Evolutionary conservation across 306 rosid species (phyloP).

Genomic region (Macrotyloma uniflorum): DNA sequence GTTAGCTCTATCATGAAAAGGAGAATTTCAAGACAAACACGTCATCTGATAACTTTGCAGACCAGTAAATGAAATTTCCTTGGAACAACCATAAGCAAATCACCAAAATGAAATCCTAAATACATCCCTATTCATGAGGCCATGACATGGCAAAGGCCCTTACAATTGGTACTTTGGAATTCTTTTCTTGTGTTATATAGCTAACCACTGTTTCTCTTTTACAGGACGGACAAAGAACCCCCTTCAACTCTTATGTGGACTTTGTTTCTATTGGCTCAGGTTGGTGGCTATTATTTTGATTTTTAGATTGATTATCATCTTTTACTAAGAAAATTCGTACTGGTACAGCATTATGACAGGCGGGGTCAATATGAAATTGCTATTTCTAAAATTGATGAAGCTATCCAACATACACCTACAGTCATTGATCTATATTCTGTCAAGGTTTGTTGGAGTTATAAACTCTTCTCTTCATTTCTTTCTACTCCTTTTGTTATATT

Average conservation of each 20-base stretch:
- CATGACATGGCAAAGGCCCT: constrained; percentile 11
- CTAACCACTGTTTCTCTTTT: constrained; percentile 26
- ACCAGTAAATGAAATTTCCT: constrained; percentile 2
- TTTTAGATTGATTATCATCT: background rate
- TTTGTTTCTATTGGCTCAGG: constrained; percentile 95
- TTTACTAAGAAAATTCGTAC: constrained; percentile 27
- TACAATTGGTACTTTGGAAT: constrained; percentile 21
- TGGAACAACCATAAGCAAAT: constrained; percentile 4
- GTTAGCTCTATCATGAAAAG: constrained; percentile 15
- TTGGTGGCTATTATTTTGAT: constrained; percentile 39
- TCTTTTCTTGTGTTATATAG: constrained; percentile 32
- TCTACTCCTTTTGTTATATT: constrained; percentile 25
- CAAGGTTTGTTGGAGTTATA: constrained; percentile 63
- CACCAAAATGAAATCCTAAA: background rate
- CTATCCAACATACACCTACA: constrained; percentile 90
- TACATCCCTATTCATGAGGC: background rate
- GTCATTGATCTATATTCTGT: constrained; percentile 94
- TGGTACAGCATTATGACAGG: constrained; percentile 93
- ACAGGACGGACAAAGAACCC: constrained; percentile 80
- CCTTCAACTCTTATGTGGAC: constrained; percentile 98
- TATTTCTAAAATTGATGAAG: constrained; percentile 84
- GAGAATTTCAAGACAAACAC: constrained; percentile 10
- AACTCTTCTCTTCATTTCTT: constrained; percentile 16
- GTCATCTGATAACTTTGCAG: background rate
- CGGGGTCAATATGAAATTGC: constrained; percentile 79